Evolutionary conservation across 192 early-diverging fungal genomes (phyloP).

Genomic region (Rhizoclosmatium globosum): DNA sequence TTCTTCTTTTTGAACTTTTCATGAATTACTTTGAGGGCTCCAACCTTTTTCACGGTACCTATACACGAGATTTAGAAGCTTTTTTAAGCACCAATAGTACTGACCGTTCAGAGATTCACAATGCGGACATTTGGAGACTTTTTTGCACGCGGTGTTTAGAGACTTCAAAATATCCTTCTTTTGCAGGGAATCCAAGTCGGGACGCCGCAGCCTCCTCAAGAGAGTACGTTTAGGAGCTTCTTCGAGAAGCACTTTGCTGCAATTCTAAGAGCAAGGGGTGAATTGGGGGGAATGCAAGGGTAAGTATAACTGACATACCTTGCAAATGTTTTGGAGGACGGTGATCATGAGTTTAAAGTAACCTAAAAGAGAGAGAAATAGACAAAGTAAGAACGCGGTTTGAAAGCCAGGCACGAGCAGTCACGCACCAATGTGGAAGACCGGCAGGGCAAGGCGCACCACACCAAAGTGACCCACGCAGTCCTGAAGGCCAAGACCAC

Average conservation of each 20-base stretch:
- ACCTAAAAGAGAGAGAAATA: neutral
- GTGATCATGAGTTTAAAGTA: conserved; percentile 91
- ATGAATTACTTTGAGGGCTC: conserved; percentile 93
- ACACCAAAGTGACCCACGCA: conserved; percentile 98
- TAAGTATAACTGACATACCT: conserved; percentile 57
- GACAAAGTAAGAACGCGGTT: neutral
- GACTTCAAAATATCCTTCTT: conserved; percentile 81
- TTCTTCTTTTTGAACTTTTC: conserved; percentile 91
- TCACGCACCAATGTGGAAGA: conserved; percentile 92
- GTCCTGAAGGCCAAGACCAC: conserved; percentile 82
- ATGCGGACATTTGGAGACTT: conserved; percentile 81
- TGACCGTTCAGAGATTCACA: conserved; percentile 84
- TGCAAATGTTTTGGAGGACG: conserved; percentile 97
- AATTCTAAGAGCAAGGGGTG: conserved; percentile 62
- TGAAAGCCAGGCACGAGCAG: neutral
- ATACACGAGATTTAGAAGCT: neutral
- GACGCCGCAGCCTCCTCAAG: conserved; percentile 73
- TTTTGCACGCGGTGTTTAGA: conserved; percentile 88
- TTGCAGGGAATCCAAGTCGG: conserved; percentile 84
- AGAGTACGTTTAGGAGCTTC: conserved; percentile 78
- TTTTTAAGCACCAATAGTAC: neutral
- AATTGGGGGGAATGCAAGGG: neutral
- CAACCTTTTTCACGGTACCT: conserved; percentile 94
- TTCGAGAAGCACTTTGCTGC: conserved; percentile 86
- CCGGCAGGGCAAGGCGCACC: conserved; percentile 89